phyloP scores from a whole-genome alignment of 2,329 filamentous ascomycete genomes.

The Claviceps sp. region DNA sequence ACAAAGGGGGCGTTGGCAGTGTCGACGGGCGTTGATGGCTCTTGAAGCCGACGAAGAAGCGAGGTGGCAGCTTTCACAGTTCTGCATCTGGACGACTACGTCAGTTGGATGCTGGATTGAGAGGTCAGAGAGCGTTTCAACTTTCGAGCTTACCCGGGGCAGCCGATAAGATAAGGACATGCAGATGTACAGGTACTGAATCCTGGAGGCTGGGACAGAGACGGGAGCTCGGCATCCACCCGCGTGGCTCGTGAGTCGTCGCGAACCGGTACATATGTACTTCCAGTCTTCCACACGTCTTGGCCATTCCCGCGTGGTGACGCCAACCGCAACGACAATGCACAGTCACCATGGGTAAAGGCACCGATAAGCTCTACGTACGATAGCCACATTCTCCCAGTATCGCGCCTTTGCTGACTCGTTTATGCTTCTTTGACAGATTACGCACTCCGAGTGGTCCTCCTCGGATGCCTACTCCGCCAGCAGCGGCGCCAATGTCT shows the following conservation, averaged over 20 bases:
- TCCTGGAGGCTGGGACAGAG: too few relatives aligned
- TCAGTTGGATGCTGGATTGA: not conserved
- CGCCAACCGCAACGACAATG: not conserved
- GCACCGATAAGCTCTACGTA: constrained; percentile 33
- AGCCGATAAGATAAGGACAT: not conserved
- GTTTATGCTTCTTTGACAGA: constrained; percentile 25
- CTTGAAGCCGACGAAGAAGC: too few relatives aligned
- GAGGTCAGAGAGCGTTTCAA: too few relatives aligned
- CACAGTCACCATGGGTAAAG: constrained; percentile 24
- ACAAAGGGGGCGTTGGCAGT: not conserved
- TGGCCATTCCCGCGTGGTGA: too few relatives aligned
- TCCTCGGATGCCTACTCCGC: constrained; percentile 81
- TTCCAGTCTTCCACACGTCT: too few relatives aligned
- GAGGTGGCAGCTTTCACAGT: not conserved
- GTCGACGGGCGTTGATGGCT: too few relatives aligned
- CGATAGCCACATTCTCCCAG: constrained; percentile 3
- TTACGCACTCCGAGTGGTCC: constrained; percentile 96
- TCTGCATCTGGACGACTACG: not conserved
- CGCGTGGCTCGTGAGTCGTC: not conserved
- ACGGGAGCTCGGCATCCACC: not conserved
- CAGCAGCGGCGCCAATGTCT: constrained; percentile 33
- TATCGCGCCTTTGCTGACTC: not conserved
- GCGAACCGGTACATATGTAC: too few relatives aligned
- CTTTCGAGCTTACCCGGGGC: too few relatives aligned
- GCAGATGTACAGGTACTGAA: too few relatives aligned